Conservation (phyloP, 768 basidiomycete species). For the Leccinum longicurvipes region DNA sequence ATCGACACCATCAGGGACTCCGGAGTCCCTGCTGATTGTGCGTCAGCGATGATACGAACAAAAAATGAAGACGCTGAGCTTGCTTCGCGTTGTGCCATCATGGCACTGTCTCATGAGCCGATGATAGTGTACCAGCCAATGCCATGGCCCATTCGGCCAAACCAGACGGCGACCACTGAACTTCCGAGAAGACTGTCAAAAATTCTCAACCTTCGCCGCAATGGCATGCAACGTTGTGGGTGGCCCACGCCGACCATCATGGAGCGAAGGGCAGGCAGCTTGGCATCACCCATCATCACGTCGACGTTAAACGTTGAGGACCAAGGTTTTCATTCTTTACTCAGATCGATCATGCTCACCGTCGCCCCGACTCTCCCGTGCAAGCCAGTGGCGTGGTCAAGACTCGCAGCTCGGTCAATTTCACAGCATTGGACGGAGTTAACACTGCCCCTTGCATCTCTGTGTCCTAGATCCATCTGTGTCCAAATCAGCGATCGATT, state of each 20-base stretch:
- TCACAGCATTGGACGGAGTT: conserved; percentile 2
- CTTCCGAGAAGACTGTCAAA: conserved; percentile 14
- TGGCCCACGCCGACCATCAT: conserved; percentile 1
- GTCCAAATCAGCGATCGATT: conserved; percentile 7
- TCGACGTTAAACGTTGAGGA: not conserved
- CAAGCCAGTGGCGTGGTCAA: conserved; percentile 2
- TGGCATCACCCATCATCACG: conserved; percentile 3
- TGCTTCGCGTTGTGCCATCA: conserved; percentile 6
- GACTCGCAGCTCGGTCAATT: conserved; percentile 4
- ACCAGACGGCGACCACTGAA: not conserved
- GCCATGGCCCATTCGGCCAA: not conserved
- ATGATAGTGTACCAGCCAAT: conserved; percentile 22
- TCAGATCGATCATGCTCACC: conserved; percentile 6
- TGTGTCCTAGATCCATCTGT: conserved; percentile 10
- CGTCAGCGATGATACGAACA: conserved; percentile 4
- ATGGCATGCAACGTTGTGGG: conserved; percentile 3
- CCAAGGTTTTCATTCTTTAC: not conserved
- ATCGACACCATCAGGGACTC: conserved; percentile 8
- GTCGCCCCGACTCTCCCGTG: too few species aligned
- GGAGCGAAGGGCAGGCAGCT: not conserved
- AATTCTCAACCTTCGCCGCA: conserved; percentile 8
- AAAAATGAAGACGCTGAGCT: not conserved
- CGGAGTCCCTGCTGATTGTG: not conserved
- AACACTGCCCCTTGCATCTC: conserved; percentile 2
- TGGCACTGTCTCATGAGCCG: not conserved